phyloP scores from a whole-genome alignment of 148 eudicot species.

The Rhododendron mucronatum region DNA sequence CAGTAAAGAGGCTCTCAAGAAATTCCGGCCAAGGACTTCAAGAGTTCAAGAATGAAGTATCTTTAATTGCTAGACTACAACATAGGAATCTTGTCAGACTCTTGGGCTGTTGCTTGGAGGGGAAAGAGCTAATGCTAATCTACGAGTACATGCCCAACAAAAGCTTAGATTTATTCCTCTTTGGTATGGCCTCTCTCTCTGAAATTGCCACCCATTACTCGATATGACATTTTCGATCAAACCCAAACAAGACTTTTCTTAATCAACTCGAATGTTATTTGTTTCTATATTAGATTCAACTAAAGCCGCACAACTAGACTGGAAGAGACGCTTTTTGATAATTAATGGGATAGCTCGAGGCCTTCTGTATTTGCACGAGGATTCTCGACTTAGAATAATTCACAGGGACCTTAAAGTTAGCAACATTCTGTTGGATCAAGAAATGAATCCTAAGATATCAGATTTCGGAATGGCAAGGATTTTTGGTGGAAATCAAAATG shows the following conservation, averaged over 20 bases:
- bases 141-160: slow-evolving; percentile 39
- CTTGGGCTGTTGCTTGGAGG: slow-evolving; percentile 28
- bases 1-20: slow-evolving; percentile 34
- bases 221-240: background rate
- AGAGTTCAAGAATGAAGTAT: slow-evolving; percentile 35
- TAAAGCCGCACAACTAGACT: slow-evolving; percentile 10
- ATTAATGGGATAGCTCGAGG: slow-evolving; percentile 9
- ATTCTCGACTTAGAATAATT: slow-evolving; percentile 17
- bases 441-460: slow-evolving; percentile 1
- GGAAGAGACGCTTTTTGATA: slow-evolving; percentile 7
- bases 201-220: background rate
- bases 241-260: too few species aligned
- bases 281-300: slow-evolving; percentile 11
- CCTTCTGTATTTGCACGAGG: slow-evolving; percentile 12
- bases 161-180: slow-evolving; percentile 25
- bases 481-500: slow-evolving; percentile 9
- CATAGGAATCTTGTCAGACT: slow-evolving; percentile 38
- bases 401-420: slow-evolving; percentile 8
- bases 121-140: slow-evolving; percentile 27
- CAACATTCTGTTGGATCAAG: background rate
- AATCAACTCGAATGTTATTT: background rate
- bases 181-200: background rate
- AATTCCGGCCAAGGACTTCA: slow-evolving; percentile 30
- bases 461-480: slow-evolving; percentile 12
- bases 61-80: slow-evolving; percentile 32